Conservation (phyloP, 2,329 filamentous ascomycete species). For the Scedosporium apiospermum region DNA sequence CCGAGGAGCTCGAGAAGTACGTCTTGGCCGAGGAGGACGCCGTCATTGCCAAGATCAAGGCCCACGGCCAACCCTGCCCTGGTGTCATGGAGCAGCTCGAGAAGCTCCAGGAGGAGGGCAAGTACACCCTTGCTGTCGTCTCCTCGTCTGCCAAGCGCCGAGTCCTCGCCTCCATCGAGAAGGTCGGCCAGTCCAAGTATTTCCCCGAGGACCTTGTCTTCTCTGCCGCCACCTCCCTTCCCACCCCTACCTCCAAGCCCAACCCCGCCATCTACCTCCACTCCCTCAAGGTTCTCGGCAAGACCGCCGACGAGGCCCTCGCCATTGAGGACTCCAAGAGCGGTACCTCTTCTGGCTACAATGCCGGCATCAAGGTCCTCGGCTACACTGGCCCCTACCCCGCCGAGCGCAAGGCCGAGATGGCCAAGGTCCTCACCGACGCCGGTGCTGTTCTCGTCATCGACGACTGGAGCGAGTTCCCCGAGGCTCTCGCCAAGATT, state of each 20-base stretch:
- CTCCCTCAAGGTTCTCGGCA: slow-evolving; percentile 64
- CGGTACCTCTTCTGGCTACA: slow-evolving; percentile 62
- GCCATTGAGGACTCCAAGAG: slow-evolving; percentile 86
- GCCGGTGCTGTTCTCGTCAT: slow-evolving; percentile 56
- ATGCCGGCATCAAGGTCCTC: slow-evolving; percentile 71
- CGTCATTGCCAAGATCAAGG: slow-evolving; percentile 71
- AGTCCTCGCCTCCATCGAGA: slow-evolving; percentile 68
- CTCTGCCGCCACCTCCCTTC: slow-evolving; percentile 70
- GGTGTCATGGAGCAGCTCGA: slow-evolving; percentile 61
- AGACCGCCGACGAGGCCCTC: slow-evolving; percentile 61
- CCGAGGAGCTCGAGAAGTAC: slow-evolving; percentile 62
- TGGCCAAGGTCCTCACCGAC: slow-evolving; percentile 51
- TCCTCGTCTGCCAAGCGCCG: slow-evolving; percentile 70
- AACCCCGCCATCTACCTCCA: slow-evolving; percentile 82
- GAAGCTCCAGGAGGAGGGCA: slow-evolving; percentile 46
- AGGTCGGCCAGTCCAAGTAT: slow-evolving; percentile 70
- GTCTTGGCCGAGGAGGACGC: slow-evolving; percentile 71
- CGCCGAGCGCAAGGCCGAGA: slow-evolving; percentile 50
- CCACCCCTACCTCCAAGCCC: slow-evolving; percentile 78
- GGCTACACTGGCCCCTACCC: slow-evolving; percentile 76
- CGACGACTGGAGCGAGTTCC: slow-evolving; percentile 49
- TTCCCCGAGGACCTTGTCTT: slow-evolving; percentile 69
- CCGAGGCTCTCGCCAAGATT: slow-evolving; percentile 34
- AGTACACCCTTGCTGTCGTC: slow-evolving; percentile 71
- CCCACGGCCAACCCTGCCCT: slow-evolving; percentile 56